These are phyloP conservation scores for Coemansia sp. DNA, from an alignment of 192 early-diverging fungal species.

Conservation along the genomic window DNA sequence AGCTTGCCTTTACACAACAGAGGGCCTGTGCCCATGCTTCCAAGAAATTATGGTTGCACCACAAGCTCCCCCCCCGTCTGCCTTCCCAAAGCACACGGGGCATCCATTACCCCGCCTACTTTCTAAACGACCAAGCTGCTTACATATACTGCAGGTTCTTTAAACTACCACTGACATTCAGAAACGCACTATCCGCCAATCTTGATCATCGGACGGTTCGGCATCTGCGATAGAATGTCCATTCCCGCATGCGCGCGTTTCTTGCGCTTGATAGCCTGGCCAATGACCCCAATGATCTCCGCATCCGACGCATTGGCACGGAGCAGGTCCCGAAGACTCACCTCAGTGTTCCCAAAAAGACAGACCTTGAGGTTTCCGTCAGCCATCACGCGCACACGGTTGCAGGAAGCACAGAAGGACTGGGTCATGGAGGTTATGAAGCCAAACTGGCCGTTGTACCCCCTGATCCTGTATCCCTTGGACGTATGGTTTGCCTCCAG, in stretches of 20 bases:
- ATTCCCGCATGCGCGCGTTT: constrained; percentile 94
- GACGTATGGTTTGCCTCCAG: constrained; percentile 81
- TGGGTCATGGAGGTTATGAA: constrained; percentile 99
- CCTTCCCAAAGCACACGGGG: no score
- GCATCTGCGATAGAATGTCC: constrained; percentile 69
- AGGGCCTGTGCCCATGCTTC: no score
- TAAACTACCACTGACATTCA: no score
- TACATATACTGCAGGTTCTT: no score
- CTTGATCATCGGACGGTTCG: constrained; percentile 91
- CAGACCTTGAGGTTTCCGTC: constrained; percentile 95
- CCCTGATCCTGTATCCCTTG: constrained; percentile 66
- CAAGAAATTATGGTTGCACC: no score
- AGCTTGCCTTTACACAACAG: no score
- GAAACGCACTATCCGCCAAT: constrained; percentile 87
- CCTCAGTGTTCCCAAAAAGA: constrained; percentile 88
- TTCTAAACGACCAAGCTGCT: no score
- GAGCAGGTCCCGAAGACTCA: constrained; percentile 75
- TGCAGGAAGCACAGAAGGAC: constrained; percentile 93
- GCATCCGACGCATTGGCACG: constrained; percentile 57
- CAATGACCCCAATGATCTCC: constrained; percentile 65
- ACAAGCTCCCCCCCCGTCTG: no score
- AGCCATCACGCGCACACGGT: constrained; percentile 84
- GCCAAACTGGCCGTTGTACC: constrained; percentile 82
- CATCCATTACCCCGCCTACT: no score
- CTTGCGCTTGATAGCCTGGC: constrained; percentile 78